Conservation (phyloP, 1,139 yeast genomes). For the Saccharomycopsis crataegensis region DNA sequence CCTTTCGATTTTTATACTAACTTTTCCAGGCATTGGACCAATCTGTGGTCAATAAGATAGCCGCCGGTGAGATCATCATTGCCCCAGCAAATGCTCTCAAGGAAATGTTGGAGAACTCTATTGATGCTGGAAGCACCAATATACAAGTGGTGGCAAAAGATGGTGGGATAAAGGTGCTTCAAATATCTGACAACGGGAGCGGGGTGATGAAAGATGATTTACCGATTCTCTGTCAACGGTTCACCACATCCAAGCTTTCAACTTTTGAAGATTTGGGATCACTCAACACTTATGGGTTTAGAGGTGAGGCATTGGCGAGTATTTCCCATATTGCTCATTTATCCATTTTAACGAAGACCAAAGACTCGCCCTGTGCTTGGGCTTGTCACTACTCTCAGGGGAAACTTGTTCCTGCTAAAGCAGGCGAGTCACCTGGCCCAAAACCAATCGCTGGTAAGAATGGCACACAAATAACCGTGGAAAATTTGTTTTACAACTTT, state of each 20-base stretch:
- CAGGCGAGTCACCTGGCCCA: slow-evolving; percentile 37
- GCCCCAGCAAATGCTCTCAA: slow-evolving; percentile 85
- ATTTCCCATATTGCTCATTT: slow-evolving; percentile 60
- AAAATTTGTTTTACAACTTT: slow-evolving; percentile 82
- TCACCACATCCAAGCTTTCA: slow-evolving; percentile 64
- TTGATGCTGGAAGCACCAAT: slow-evolving; percentile 65
- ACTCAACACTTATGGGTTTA: slow-evolving; percentile 60
- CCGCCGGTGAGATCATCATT: slow-evolving; percentile 95
- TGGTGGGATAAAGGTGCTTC: slow-evolving; percentile 54
- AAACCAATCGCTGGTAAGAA: slow-evolving; percentile 77
- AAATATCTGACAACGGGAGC: slow-evolving; percentile 67
- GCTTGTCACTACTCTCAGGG: slow-evolving; percentile 64
- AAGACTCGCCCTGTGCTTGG: slow-evolving; percentile 55
- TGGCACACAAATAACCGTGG: slow-evolving; percentile 83
- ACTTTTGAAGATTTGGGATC: slow-evolving; percentile 43
- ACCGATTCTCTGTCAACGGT: slow-evolving; percentile 51
- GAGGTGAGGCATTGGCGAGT: slow-evolving; percentile 77
- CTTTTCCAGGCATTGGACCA: slow-evolving; percentile 41
- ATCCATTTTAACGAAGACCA: slow-evolving; percentile 70
- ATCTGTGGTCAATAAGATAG: slow-evolving; percentile 78
- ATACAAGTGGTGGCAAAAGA: slow-evolving; percentile 60
- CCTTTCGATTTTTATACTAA: not conserved
- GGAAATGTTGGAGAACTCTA: slow-evolving; percentile 71
- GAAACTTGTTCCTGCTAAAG: slow-evolving; percentile 32
- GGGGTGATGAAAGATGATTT: slow-evolving; percentile 64